Conservation (phyloP, 345 rosid species). For the Noccaea bulbosa region DNA sequence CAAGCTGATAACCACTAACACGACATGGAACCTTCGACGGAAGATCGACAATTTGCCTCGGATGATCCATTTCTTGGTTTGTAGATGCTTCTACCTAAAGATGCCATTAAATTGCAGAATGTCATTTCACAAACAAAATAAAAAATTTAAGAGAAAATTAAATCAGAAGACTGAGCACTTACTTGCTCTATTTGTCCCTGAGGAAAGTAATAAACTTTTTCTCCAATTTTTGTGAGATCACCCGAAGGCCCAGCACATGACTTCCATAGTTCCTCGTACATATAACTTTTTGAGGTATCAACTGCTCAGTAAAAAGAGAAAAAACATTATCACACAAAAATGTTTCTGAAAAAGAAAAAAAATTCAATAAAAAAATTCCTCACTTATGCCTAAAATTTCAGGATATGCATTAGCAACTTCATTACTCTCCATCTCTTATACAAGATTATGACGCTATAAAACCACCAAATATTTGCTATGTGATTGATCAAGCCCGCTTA, state of each 20-base stretch:
- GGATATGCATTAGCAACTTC: too few relatives aligned
- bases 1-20: too few relatives aligned
- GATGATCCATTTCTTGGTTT: constrained; percentile 35
- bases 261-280: constrained; percentile 53
- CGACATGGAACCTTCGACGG: too few relatives aligned
- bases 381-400: too few relatives aligned
- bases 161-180: background rate
- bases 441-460: too few relatives aligned
- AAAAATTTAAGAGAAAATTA: background rate
- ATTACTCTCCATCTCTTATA: too few relatives aligned
- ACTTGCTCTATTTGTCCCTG: constrained; percentile 81
- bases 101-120: background rate
- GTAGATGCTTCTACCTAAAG: constrained; percentile 48
- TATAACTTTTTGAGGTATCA: background rate
- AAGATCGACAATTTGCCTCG: constrained; percentile 38
- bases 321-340: too few relatives aligned
- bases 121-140: background rate
- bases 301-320: background rate
- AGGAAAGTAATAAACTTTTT: constrained; percentile 60
- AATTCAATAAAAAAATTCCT: too few relatives aligned
- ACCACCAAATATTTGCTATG: too few relatives aligned
- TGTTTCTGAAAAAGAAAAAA: too few relatives aligned
- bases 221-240: constrained; percentile 52
- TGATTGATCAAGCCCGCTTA: too few relatives aligned
- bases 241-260: constrained; percentile 56